phyloP scores from a whole-genome alignment of 495 filamentous ascomycete species.

The Xylaria scruposa region DNA sequence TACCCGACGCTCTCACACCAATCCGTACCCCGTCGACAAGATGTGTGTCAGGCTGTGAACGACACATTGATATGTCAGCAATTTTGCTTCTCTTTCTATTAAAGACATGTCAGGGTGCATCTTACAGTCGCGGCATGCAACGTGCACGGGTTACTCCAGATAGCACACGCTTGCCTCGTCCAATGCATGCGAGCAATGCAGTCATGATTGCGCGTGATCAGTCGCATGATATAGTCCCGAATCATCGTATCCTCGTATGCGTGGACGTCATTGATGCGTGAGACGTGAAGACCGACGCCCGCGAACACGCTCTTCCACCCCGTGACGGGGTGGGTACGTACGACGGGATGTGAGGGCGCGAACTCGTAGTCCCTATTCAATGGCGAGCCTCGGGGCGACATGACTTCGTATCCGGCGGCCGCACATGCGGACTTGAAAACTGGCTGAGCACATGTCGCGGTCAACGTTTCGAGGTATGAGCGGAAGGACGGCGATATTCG shows the following conservation, averaged over 20 bases:
- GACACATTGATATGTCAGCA: background rate
- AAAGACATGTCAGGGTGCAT: background rate
- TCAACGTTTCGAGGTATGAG: conserved; percentile 47
- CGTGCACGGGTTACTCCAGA: conserved; percentile 47
- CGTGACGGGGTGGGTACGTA: conserved; percentile 58
- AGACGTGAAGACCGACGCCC: conserved; percentile 50
- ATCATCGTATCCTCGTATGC: conserved; percentile 49
- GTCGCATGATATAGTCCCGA: conserved; percentile 48
- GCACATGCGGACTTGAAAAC: conserved; percentile 47
- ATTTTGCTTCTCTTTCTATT: background rate
- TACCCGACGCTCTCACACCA: conserved; percentile 51
- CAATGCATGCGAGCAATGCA: conserved; percentile 52
- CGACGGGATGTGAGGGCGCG: conserved; percentile 49
- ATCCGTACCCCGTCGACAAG: conserved; percentile 46
- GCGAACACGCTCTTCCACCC: conserved; percentile 57
- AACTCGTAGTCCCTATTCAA: conserved; percentile 49
- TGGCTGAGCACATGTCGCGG: conserved; percentile 51
- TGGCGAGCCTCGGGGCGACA: conserved; percentile 48
- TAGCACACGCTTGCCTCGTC: conserved; percentile 50
- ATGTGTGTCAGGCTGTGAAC: conserved; percentile 50
- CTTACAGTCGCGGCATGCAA: conserved; percentile 51
- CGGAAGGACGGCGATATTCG: conserved; percentile 46
- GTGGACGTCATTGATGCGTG: conserved; percentile 44
- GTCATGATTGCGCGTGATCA: conserved; percentile 54
- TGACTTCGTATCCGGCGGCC: conserved; percentile 48